phyloP scores from a whole-genome alignment of 2,329 filamentous ascomycete species.

The Scedosporium apiospermum region DNA sequence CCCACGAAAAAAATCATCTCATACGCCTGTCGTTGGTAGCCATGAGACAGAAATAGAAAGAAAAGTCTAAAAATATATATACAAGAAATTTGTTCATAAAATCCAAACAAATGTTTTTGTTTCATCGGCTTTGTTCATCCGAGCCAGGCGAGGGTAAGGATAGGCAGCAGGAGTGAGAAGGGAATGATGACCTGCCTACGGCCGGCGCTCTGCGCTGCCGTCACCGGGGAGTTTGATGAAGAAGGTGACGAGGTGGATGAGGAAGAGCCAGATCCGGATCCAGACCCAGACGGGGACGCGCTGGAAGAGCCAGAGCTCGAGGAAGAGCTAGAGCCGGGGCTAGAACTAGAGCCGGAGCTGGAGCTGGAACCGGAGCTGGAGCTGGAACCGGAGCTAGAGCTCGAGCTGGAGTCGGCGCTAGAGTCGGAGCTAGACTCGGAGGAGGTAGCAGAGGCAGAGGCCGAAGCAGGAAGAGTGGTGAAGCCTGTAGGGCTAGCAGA shows the following conservation, averaged over 20 bases:
- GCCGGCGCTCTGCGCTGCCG: background rate
- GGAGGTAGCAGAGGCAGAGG: background rate
- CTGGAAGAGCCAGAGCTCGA: background rate
- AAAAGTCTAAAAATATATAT: constrained; percentile 2
- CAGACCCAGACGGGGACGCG: background rate
- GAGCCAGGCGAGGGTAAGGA: background rate
- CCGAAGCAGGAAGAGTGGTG: background rate
- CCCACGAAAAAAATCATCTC: too few relatives aligned
- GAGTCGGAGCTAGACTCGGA: background rate
- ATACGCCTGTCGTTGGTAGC: background rate
- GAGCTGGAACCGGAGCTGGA: background rate
- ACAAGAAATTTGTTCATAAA: background rate
- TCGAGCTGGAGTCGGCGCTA: background rate
- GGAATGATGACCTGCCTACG: background rate
- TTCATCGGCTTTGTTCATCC: background rate
- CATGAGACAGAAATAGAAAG: background rate
- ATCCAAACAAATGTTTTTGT: background rate
- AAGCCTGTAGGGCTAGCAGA: background rate
- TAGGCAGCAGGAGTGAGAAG: background rate
- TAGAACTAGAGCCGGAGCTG: background rate
- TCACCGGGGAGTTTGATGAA: background rate
- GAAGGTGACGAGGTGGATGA: background rate
- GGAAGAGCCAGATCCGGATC: background rate
- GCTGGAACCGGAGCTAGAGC: background rate
- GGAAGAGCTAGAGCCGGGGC: background rate